Base-by-base conservation (phyloP, 208 protist species). In the Acanthamoeba triangularis region DNA sequence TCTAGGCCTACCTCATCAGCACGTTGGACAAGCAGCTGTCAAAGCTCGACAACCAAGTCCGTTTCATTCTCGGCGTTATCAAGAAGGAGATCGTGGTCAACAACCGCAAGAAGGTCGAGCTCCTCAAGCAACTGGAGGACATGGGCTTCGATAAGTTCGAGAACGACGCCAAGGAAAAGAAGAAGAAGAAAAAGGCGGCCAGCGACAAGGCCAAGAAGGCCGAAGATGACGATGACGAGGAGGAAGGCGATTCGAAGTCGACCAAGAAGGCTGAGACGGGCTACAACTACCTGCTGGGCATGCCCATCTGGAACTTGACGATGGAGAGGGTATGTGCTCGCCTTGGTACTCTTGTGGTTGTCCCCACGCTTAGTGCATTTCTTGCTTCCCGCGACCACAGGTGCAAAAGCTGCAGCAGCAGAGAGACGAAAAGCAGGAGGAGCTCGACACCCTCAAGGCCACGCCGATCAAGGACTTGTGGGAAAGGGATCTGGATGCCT, bases 211-310 rank as follows among this genome's bases (percentile, higher is more conserved):
- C 97, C 25, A 98, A 98, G 8, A 98, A 98, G n/a, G 97, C 96
- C 16, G 97, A 95, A 5, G 67, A 41, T 63, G 95, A 94, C 33
- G 93, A 90, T 33, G 93, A 88, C 0, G 95, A 95, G 5, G 95
- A 95, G 5, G 95, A 95, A 25, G 80, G 74, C 23, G 93, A 67
- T 6, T 14, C 16, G 13, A 65, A 90, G 35, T 16, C 56, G 41
- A 95, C 25, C 28, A 96, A 97, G 61, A 82, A 49, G 96, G 97
- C 93, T 25, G 33, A 59, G 14, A 94, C 41, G 16, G 99, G 98
- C 85, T 99, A 99, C 97, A 98, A 99, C 97, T 99, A 99, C 97
- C 98, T 99, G 28, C 98, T 99, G 4, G 98, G 97, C 61, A 99
- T 99, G 99, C 98, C 99, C 93, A 95, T 99, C 63, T 99, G 98